These are phyloP conservation scores for Exserohilum rostratum DNA, from an alignment of 2,329 filamentous ascomycete genomes.

Conservation along the genomic window DNA sequence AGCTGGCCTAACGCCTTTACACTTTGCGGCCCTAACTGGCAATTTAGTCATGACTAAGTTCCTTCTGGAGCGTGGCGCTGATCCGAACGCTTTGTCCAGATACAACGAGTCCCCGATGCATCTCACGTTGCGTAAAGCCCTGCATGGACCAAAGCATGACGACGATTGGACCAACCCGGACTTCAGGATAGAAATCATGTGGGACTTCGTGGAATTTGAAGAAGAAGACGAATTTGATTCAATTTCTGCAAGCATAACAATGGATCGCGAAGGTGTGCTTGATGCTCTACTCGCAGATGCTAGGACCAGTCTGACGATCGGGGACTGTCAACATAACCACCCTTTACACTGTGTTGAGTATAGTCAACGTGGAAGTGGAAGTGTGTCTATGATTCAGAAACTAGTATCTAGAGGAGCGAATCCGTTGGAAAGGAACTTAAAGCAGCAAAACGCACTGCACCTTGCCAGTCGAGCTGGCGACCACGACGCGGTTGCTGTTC, in stretches of 20 bases:
- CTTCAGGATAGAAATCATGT: background rate
- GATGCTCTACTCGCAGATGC: background rate
- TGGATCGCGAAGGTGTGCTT: background rate
- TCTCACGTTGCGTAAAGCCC: background rate
- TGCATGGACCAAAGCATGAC: background rate
- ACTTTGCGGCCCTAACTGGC: background rate
- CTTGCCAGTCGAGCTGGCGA: constrained; percentile 14
- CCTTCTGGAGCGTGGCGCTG: background rate
- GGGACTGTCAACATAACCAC: background rate
- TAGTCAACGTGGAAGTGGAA: background rate
- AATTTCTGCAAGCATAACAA: background rate
- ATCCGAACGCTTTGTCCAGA: background rate
- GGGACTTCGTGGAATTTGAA: background rate
- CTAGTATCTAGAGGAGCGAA: constrained; percentile 14
- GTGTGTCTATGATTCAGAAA: constrained; percentile 4
- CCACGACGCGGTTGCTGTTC: constrained; percentile 7
- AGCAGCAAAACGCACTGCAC: constrained; percentile 17
- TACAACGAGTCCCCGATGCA: background rate
- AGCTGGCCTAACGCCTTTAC: background rate
- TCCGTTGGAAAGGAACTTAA: constrained; percentile 8
- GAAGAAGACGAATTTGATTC: background rate
- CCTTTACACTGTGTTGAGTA: background rate
- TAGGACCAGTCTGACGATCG: background rate
- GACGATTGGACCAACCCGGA: background rate
- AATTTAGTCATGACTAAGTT: background rate